These are phyloP conservation scores for Ophiocordyceps robertsii DNA, from an alignment of 2,329 filamentous ascomycete species.

Conservation along the genomic window DNA sequence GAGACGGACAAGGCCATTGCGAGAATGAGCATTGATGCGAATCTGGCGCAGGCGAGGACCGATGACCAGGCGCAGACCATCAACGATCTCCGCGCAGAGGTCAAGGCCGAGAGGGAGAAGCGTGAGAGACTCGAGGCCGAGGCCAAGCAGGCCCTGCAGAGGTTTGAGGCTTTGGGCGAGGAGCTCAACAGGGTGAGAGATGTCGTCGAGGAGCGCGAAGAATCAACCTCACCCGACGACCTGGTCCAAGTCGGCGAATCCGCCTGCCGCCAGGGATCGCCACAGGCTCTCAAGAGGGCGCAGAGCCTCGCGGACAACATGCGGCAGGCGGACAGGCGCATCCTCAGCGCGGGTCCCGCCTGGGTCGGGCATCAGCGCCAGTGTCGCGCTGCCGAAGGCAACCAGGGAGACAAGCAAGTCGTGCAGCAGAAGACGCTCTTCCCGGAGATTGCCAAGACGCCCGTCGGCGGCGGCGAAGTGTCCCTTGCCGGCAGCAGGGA, in stretches of 20 bases:
- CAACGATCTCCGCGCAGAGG: conserved; percentile 16
- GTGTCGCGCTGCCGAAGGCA: not conserved
- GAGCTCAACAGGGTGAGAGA: conserved; percentile 16
- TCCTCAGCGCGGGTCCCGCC: not conserved
- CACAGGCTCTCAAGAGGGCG: not conserved
- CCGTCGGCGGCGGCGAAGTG: not conserved
- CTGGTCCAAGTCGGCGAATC: conserved; percentile 16
- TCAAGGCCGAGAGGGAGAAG: conserved; percentile 18
- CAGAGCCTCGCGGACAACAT: not conserved
- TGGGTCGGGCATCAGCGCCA: not conserved
- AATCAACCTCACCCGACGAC: conserved; percentile 9
- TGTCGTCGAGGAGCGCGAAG: conserved; percentile 6
- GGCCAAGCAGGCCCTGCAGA: conserved; percentile 13
- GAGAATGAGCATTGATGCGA: conserved; percentile 24
- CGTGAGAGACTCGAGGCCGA: conserved; percentile 13
- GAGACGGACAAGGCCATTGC: conserved; percentile 24
- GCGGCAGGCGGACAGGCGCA: not conserved
- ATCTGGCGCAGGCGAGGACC: conserved; percentile 18
- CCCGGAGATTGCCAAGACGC: not conserved
- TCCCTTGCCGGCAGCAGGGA: not conserved
- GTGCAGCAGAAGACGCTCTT: not conserved
- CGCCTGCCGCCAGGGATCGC: conserved; percentile 2
- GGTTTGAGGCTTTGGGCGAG: conserved; percentile 11
- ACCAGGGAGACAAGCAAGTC: not conserved
- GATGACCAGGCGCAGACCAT: conserved; percentile 20